phyloP scores from a whole-genome alignment of 768 basidiomycete species.

The Trichaptum fuscoviolaceum region DNA sequence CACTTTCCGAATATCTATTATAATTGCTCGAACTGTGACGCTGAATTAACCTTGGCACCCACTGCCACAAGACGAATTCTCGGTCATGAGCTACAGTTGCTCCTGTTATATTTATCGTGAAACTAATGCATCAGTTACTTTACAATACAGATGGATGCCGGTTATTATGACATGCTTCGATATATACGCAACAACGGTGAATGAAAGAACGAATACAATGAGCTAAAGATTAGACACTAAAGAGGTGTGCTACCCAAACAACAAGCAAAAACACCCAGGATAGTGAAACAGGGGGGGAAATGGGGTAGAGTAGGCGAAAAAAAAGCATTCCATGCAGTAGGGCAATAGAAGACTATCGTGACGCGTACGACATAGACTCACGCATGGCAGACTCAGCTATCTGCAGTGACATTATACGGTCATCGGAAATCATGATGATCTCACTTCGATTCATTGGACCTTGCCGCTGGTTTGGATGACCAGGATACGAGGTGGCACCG shows the following conservation, averaged over 20 bases:
- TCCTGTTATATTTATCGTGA: background rate
- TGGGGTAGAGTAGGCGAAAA: background rate
- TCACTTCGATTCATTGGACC: constrained; percentile 57
- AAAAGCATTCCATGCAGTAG: background rate
- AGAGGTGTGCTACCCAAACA: background rate
- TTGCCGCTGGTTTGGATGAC: constrained; percentile 34
- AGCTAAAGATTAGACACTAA: background rate
- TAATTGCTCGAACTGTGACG: no score
- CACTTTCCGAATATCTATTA: background rate
- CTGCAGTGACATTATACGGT: constrained; percentile 70
- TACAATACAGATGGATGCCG: background rate
- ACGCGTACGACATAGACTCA: background rate
- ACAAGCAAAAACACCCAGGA: background rate
- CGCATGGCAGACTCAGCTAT: constrained; percentile 20
- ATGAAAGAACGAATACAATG: background rate
- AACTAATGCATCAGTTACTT: background rate
- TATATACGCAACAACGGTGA: background rate
- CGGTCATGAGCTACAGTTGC: background rate
- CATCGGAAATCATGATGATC: constrained; percentile 87
- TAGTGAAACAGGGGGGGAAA: background rate
- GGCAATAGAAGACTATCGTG: background rate
- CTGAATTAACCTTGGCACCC: no score
- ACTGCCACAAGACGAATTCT: background rate
- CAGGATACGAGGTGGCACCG: constrained; percentile 4
- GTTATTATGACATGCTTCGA: background rate